Base-by-base conservation (phyloP, 768 basidiomycete genomes). In the Exidia glandulosa region DNA sequence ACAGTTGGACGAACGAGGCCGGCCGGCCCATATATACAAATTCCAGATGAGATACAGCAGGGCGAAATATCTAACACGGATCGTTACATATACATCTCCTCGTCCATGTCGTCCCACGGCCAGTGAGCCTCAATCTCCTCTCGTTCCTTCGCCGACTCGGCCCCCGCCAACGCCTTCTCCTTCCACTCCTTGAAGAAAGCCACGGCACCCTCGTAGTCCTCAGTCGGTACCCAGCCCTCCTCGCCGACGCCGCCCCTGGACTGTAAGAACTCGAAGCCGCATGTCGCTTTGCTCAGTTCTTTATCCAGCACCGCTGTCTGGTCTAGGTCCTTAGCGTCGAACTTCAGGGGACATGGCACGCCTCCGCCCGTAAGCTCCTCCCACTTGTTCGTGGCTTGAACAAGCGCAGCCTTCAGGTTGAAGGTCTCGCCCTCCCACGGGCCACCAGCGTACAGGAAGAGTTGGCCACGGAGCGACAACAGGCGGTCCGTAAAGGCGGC, bases 361-460 rank as follows among this genome's bases (percentile, higher is more conserved):
- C 67, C 71, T 67, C 56, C 72, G 59, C 70, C 74, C 55, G 73
- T 67, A 63, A 81, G 74, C 63, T 10, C 63, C 70, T 71, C 69
- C 79, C 78, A 80, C 0, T 60, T 68, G 65, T 79, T 63, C 64
- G 70, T 74, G 61, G 72, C 77, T 55, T 74, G 56, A 64, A 81
- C 77, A 1, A 82, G 76, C 62, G 71, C 66, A 69, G 61, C 65
- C 72, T 80, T 80, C 69, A 81, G 73, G 56, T 58, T 72, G 70
- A 68, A 65, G 62, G 77, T 78, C 64, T 81, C 79, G 60, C 78
- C 80, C 67, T 79, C 77, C 80, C 80, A 82, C 7, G 73, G 76
- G 59, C 57, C 66, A 70, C 79, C 54, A 57, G 81, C 77, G 45
- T 75, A 64, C 58, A 52, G 1, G 73, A 78, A 80, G 61, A 82